Evolutionary conservation across 176 grass and related monocot genomes (phyloP).

Genomic region (Rhynchospora breviuscula): DNA sequence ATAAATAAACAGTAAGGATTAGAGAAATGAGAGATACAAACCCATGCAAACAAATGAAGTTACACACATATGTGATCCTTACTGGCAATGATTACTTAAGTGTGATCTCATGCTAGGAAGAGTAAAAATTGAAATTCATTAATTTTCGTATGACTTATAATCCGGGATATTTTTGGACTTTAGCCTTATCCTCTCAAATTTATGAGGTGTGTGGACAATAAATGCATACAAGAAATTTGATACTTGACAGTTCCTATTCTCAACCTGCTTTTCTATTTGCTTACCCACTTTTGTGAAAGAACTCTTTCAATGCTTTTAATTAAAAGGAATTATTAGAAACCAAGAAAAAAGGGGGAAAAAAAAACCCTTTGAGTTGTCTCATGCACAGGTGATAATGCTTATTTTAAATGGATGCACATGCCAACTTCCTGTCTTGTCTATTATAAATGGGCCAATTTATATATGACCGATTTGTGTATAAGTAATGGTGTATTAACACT

Average conservation of each 20-base stretch:
- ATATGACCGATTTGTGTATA: slow-evolving; percentile 3
- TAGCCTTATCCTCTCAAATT: background rate
- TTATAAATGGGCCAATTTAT: slow-evolving; percentile 20
- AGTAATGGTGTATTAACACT: background rate
- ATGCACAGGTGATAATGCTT: background rate
- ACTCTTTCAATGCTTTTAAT: background rate
- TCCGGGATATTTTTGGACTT: background rate
- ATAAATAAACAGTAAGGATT: background rate
- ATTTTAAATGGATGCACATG: background rate
- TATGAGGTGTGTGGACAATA: background rate
- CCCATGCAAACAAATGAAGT: background rate
- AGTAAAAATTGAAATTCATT: background rate
- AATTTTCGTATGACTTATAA: background rate
- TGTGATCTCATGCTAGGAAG: background rate
- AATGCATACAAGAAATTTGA: slow-evolving; percentile 16
- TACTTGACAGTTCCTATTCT: background rate
- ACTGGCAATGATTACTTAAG: background rate
- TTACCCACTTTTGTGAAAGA: slow-evolving; percentile 17
- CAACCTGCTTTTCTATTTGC: slow-evolving; percentile 9
- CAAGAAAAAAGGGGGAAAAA: background rate
- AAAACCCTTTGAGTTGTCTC: background rate
- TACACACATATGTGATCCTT: background rate
- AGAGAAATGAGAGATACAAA: background rate
- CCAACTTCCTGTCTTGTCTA: slow-evolving; percentile 1
- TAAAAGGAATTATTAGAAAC: background rate